phyloP scores from a whole-genome alignment of 208 protist species.

The Leishmania gerbilli region DNA sequence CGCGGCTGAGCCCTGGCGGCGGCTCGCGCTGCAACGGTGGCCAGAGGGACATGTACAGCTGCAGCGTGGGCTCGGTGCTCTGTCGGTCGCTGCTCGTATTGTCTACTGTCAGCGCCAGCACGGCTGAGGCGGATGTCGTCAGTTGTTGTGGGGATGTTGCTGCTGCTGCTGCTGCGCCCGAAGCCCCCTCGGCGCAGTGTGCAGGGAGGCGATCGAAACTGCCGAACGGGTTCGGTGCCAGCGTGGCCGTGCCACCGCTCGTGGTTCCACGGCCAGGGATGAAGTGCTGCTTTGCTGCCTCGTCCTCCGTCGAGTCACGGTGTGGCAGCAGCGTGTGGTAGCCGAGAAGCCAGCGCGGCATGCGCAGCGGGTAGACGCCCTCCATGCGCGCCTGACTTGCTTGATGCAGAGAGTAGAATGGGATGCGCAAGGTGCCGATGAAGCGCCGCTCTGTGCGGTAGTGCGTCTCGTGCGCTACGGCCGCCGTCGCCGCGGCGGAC shows the following conservation, averaged over 20 bases:
- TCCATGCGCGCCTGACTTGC: conserved; percentile 70
- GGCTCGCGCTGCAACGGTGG: conserved; percentile 64
- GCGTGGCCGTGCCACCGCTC: background rate
- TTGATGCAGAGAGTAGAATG: conserved; percentile 78
- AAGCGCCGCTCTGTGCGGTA: conserved; percentile 85
- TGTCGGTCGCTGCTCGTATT: background rate
- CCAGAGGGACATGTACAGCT: conserved; percentile 85
- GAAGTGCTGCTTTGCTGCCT: background rate
- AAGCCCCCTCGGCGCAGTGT: background rate
- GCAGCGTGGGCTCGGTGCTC: conserved; percentile 46
- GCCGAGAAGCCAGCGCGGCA: conserved; percentile 75
- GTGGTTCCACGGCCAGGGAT: background rate
- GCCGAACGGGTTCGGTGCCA: background rate
- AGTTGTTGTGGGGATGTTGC: background rate
- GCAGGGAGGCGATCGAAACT: background rate
- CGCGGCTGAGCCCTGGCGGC: conserved; percentile 30
- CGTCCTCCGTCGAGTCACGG: background rate
- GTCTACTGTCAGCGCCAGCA: background rate
- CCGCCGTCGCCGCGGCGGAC: conserved; percentile 39
- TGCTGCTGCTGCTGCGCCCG: background rate
- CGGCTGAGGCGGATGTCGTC: background rate
- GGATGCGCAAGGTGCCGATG: conserved; percentile 72
- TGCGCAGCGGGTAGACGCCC: conserved; percentile 69
- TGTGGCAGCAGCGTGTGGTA: conserved; percentile 36
- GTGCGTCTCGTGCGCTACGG: conserved; percentile 76